Conservation (phyloP, 116 monocot species). For the Papilionanthe hybrid region DNA sequence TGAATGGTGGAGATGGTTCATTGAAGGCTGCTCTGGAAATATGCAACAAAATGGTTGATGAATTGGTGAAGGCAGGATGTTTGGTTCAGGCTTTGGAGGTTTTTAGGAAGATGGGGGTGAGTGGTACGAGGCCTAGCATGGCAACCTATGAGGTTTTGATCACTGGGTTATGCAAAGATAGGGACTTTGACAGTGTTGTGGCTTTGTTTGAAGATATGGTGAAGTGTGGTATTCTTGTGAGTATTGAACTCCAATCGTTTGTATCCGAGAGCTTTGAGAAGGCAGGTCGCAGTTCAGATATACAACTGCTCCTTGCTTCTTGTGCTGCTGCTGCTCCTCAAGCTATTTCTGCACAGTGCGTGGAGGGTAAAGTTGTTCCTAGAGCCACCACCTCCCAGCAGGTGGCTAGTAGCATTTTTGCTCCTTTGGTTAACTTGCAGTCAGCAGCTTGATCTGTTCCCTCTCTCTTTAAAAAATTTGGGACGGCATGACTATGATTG, state of each 20-base stretch:
- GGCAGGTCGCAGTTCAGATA: conserved; percentile 28
- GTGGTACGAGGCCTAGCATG: conserved; percentile 42
- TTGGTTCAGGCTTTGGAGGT: conserved; percentile 35
- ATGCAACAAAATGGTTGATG: conserved; percentile 62
- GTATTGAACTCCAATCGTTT: conserved; percentile 28
- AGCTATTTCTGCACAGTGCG: conserved; percentile 9
- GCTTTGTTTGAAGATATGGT: conserved; percentile 59
- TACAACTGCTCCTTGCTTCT: conserved; percentile 25
- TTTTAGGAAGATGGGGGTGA: conserved; percentile 58
- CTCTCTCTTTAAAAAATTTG: neutral
- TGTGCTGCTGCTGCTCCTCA: conserved; percentile 12
- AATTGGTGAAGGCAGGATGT: conserved; percentile 47
- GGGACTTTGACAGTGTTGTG: conserved; percentile 43
- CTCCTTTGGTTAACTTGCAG: neutral
- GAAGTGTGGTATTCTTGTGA: conserved; percentile 13
- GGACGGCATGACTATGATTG: neutral
- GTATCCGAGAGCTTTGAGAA: conserved; percentile 30
- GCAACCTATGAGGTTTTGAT: conserved; percentile 58
- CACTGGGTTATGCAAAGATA: conserved; percentile 50
- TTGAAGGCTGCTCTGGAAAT: conserved; percentile 45
- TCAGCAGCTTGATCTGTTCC: neutral
- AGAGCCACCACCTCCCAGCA: neutral
- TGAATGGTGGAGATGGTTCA: conserved; percentile 26
- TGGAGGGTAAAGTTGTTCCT: conserved; percentile 1
- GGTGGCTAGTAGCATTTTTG: neutral